Conservation (phyloP, 2,329 filamentous ascomycete species). For the Pezicula neosporulosa region DNA sequence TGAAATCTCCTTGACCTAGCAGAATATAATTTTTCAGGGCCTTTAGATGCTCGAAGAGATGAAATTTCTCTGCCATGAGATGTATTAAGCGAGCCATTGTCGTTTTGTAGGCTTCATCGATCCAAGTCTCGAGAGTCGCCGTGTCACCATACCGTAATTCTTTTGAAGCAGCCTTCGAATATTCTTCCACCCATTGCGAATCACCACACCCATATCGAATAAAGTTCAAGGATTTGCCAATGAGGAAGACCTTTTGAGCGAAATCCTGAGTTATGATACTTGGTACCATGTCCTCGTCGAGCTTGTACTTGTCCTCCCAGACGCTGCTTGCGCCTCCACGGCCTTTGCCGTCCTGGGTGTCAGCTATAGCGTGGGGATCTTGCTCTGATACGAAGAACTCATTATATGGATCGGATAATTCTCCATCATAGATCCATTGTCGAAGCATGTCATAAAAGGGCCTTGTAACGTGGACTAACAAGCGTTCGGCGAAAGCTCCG, state of each 20-base stretch:
- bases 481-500: conserved; percentile 83
- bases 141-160: conserved; percentile 92
- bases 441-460: conserved; percentile 97
- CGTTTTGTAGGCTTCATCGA: conserved; percentile 95
- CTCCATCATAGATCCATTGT: conserved; percentile 97
- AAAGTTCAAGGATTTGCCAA: conserved; percentile 97
- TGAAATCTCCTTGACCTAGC: conserved; percentile 94
- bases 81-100: conserved; percentile 94
- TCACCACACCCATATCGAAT: conserved; percentile 95
- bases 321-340: conserved; percentile 75
- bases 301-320: conserved; percentile 96
- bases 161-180: conserved; percentile 89
- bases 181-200: conserved; percentile 90
- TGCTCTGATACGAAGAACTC: conserved; percentile 96
- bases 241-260: conserved; percentile 93
- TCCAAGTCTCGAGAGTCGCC: conserved; percentile 84
- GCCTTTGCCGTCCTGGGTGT: conserved; percentile 44
- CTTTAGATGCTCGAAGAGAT: conserved; percentile 85
- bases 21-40: conserved; percentile 94
- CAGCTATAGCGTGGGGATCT: conserved; percentile 44
- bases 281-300: conserved; percentile 82
- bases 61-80: conserved; percentile 93
- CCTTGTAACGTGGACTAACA: conserved; percentile 81
- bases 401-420: conserved; percentile 90
- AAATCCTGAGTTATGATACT: conserved; percentile 92